These are phyloP conservation scores for Termitomyces sp. DNA, from an alignment of 768 basidiomycete genomes.

Conservation along the genomic window DNA sequence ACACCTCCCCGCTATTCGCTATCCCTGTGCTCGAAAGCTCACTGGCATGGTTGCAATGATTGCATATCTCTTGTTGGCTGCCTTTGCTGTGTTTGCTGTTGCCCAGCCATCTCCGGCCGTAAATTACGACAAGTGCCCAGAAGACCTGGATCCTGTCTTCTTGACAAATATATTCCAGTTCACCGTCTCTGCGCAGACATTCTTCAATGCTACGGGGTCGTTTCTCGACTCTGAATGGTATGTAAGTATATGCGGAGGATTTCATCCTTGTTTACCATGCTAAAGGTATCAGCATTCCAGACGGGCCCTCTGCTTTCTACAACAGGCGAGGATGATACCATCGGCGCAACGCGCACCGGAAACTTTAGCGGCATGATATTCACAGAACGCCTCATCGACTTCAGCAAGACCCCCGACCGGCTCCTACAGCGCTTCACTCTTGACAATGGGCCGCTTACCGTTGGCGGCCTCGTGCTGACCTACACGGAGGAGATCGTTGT, in stretches of 20 bases:
- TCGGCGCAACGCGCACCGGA: not conserved
- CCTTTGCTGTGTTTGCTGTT: not conserved
- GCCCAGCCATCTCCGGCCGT: not conserved
- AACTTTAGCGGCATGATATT: not conserved
- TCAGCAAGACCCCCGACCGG: not conserved
- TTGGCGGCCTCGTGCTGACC: not conserved
- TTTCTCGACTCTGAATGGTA: conserved; percentile 4
- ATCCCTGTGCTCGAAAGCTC: not conserved
- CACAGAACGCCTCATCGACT: conserved; percentile 1
- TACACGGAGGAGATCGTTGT: conserved; percentile 8
- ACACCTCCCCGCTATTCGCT: not conserved
- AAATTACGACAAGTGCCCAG: not conserved
- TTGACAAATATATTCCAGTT: not conserved
- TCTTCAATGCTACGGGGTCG: conserved; percentile 1
- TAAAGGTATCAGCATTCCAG: not conserved
- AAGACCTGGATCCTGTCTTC: not conserved
- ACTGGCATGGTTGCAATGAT: conserved; percentile 1
- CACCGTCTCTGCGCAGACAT: not conserved
- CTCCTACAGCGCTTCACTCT: not conserved
- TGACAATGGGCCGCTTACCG: not conserved
- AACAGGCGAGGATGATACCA: not conserved
- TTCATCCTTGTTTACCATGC: not conserved
- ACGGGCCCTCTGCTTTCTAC: not conserved
- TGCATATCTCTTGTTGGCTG: not conserved
- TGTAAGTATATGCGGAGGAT: not conserved